These are phyloP conservation scores for Hemerocallis citrina DNA, from an alignment of 106 monocot species.

Conservation along the genomic window DNA sequence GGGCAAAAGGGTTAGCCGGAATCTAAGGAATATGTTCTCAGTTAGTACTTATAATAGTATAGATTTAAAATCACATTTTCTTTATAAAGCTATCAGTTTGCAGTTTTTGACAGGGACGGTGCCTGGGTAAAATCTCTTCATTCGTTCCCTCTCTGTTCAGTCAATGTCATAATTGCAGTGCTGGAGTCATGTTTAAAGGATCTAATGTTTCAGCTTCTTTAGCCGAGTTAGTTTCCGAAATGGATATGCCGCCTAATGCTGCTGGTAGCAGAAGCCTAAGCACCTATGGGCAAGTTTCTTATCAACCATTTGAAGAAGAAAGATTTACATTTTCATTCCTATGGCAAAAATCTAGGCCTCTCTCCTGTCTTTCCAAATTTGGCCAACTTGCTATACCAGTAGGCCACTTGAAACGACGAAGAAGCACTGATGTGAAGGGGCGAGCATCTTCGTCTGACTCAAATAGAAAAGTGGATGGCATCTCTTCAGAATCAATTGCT, in stretches of 20 bases:
- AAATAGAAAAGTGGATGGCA: neutral
- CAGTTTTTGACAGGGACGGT: slow-evolving; percentile 23
- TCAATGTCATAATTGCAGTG: slow-evolving; percentile 39
- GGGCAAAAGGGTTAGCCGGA: too few relatives aligned
- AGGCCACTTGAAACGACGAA: slow-evolving; percentile 6
- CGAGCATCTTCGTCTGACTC: slow-evolving; percentile 5
- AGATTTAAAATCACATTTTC: too few relatives aligned
- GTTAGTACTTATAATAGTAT: too few relatives aligned
- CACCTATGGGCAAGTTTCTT: slow-evolving; percentile 53
- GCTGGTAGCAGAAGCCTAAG: slow-evolving; percentile 14
- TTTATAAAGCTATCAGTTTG: neutral
- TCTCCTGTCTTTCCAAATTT: slow-evolving; percentile 23
- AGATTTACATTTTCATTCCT: slow-evolving; percentile 46
- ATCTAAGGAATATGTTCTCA: too few relatives aligned
- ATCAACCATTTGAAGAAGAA: slow-evolving; percentile 42
- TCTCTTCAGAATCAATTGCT: slow-evolving; percentile 35
- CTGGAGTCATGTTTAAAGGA: slow-evolving; percentile 43
- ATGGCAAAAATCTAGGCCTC: slow-evolving; percentile 26
- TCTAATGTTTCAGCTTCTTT: slow-evolving; percentile 37
- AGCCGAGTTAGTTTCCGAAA: slow-evolving; percentile 43
- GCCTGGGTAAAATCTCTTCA: slow-evolving; percentile 10
- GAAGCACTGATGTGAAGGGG: neutral
- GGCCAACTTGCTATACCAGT: slow-evolving; percentile 31
- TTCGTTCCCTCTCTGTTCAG: slow-evolving; percentile 42
- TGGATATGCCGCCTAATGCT: neutral